A percentile compares a stretch with the other conserved stretches of the same genome.
Evolutionary conservation across 768 basidiomycete genomes (phyloP).

Genomic region (Suillus decipiens): DNA sequence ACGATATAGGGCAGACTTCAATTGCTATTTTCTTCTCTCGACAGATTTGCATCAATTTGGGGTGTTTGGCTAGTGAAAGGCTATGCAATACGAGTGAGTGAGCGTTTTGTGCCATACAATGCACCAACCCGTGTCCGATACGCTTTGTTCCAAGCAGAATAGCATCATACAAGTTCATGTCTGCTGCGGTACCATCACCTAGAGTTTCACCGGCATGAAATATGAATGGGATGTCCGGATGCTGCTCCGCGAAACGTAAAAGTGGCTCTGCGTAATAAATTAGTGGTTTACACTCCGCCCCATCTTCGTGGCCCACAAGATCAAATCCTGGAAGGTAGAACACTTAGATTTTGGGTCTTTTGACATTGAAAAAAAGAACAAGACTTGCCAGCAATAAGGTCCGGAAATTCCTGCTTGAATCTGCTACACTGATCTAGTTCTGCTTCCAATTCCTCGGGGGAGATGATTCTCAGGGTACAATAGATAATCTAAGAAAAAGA

Average conservation of each 20-base stretch:
- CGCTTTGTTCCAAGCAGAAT: constrained; percentile 50
- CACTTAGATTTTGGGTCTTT: background rate
- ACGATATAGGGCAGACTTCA: constrained; percentile 54
- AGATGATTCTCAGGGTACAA: constrained; percentile 37
- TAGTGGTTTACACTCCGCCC: constrained; percentile 33
- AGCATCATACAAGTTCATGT: constrained; percentile 50
- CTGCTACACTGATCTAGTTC: constrained; percentile 44
- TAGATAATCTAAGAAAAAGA: constrained; percentile 41
- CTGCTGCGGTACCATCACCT: constrained; percentile 45
- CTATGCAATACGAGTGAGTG: constrained; percentile 19
- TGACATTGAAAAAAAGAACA: background rate
- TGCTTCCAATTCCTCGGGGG: constrained; percentile 41
- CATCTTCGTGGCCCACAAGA: constrained; percentile 50
- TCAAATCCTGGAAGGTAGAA: constrained; percentile 41
- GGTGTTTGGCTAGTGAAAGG: constrained; percentile 50
- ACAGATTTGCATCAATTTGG: constrained; percentile 45
- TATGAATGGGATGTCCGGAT: constrained; percentile 44
- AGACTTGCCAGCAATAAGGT: constrained; percentile 42
- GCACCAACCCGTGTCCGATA: constrained; percentile 47
- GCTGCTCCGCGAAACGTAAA: constrained; percentile 38
- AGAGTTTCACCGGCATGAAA: constrained; percentile 54
- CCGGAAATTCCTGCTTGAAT: constrained; percentile 47
- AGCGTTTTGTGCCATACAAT: background rate
- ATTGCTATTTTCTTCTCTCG: constrained; percentile 41
- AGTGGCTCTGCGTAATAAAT: constrained; percentile 41